A percentile compares a stretch with the other conserved stretches of the same genome.
phyloP scores from a whole-genome alignment of 2,329 filamentous ascomycete species.

The Talaromyces piceae region DNA sequence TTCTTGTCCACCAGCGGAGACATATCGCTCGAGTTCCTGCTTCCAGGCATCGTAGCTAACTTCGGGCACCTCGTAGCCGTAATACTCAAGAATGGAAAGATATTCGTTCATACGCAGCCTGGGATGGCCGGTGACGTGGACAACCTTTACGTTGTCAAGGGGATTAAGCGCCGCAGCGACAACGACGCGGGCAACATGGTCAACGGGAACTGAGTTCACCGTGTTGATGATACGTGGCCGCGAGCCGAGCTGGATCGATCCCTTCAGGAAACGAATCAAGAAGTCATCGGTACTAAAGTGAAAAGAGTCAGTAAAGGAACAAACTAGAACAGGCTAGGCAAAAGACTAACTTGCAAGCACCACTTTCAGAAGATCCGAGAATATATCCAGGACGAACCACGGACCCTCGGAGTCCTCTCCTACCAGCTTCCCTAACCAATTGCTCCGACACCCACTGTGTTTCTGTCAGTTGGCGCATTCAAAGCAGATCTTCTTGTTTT shows the following conservation, averaged over 20 bases:
- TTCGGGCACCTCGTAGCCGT: conserved; percentile 63
- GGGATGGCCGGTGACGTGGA: conserved; percentile 74
- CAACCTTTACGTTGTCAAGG: conserved; percentile 53
- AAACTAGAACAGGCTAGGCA: not conserved
- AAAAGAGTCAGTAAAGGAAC: conserved; percentile 12
- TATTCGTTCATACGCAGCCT: conserved; percentile 71
- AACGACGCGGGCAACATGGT: conserved; percentile 73
- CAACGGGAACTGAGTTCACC: conserved; percentile 82
- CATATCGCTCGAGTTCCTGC: conserved; percentile 58
- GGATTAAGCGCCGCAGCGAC: conserved; percentile 65
- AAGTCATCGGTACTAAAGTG: conserved; percentile 76
- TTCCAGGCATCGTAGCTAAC: conserved; percentile 65
- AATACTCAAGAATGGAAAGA: conserved; percentile 61
- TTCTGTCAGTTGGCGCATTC: not conserved
- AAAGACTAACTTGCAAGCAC: conserved; percentile 31
- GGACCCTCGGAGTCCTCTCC: conserved; percentile 64
- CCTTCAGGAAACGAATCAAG: conserved; percentile 77
- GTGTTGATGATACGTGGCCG: conserved; percentile 76
- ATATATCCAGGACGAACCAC: conserved; percentile 83
- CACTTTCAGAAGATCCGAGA: conserved; percentile 62
- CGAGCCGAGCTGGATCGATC: conserved; percentile 68
- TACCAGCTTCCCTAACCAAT: conserved; percentile 70
- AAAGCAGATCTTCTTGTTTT: not conserved
- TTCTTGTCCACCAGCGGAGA: conserved; percentile 44
- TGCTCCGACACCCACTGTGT: conserved; percentile 64